Base-by-base conservation (phyloP, 2,329 filamentous ascomycete species). In the Colletotrichum lindemuthianum region DNA sequence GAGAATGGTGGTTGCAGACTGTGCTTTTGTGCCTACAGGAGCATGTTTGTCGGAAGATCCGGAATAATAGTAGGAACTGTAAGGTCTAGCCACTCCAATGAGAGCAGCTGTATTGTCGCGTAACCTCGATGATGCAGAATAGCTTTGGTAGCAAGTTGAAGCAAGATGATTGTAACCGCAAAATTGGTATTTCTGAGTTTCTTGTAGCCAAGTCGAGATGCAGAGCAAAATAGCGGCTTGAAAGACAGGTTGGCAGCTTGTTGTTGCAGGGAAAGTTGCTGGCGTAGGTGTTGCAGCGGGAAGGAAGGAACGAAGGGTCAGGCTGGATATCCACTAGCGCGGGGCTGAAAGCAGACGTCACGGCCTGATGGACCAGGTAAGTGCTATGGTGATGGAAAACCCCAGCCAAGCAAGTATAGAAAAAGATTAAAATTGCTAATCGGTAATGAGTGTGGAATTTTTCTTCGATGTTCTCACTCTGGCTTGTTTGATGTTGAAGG, bases 321-420 rank as follows among this genome's bases (percentile, higher is more conserved):
- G 34, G 58, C 58, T 61, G 51, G 54, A 41, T 47, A 50, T 32
- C 59, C 60, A 65, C 61, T 65, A 66, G 59, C 59, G 59, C 60
- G 63, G 63, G 59, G 63, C 59, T 63, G 59, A 63, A 61, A 66
- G 32, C 58, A 65, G 58, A 65, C 58, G 58, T 65, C 61, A 65
- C 61, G 40, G 45, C 40, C 37, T 47, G 53, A 56, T 39, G 40
- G 47, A 40, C 15, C 15, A 12, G 45, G n/a, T 10, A 12, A 11
- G 45, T 6, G 16, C 11, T 48, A 33, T 24, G 6, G 13, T 34
- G 11, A 34, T 12, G 24, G 6, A 16, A 13, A 32, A 12, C 16
- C 8, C 44, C 16, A 47, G 44, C n/a, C 11, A 6, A 12, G 24
- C 24, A 24, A 24, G 24, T 24, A 24, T 24, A 24, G 24, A 24